Evolutionary conservation across 108 stramenopile genomes (phyloP).

Genomic region (Skeletonema tropicum): DNA sequence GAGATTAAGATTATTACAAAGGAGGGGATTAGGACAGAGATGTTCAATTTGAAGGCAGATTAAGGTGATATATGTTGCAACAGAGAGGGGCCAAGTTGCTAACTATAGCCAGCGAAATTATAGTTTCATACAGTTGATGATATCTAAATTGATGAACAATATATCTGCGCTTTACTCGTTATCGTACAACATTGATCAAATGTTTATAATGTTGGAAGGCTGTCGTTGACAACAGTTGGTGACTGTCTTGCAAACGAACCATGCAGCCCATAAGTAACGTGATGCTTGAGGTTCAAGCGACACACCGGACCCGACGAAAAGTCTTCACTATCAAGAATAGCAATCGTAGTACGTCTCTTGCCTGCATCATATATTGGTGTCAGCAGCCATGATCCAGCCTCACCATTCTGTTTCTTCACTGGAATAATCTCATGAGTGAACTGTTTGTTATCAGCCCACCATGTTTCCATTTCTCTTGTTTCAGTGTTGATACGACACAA

Average conservation of each 20-base stretch:
- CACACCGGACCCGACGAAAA: background rate
- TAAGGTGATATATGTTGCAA: constrained; percentile 45
- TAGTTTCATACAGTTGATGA: background rate
- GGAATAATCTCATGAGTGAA: constrained; percentile 22
- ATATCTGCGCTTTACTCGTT: background rate
- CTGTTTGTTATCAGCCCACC: constrained; percentile 24
- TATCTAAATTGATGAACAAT: background rate
- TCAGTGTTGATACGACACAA: constrained; percentile 15
- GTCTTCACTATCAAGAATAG: constrained; percentile 22
- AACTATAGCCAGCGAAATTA: too few relatives aligned
- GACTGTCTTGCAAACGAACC: background rate
- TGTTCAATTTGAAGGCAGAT: constrained; percentile 93
- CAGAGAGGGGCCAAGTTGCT: too few relatives aligned
- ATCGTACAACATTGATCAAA: background rate
- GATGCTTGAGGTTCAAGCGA: background rate
- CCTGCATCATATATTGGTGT: constrained; percentile 20
- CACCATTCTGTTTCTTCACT: constrained; percentile 22
- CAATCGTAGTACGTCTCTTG: constrained; percentile 20
- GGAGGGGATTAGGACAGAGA: constrained; percentile 77
- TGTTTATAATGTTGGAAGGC: background rate
- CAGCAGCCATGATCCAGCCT: constrained; percentile 22
- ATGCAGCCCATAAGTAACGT: background rate
- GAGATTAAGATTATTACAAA: constrained; percentile 93
- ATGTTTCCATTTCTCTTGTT: constrained; percentile 11
- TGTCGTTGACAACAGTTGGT: background rate